Evolutionary conservation across 2,329 filamentous ascomycete species (phyloP).

Genomic region (Sclerotinia trifoliorum): DNA sequence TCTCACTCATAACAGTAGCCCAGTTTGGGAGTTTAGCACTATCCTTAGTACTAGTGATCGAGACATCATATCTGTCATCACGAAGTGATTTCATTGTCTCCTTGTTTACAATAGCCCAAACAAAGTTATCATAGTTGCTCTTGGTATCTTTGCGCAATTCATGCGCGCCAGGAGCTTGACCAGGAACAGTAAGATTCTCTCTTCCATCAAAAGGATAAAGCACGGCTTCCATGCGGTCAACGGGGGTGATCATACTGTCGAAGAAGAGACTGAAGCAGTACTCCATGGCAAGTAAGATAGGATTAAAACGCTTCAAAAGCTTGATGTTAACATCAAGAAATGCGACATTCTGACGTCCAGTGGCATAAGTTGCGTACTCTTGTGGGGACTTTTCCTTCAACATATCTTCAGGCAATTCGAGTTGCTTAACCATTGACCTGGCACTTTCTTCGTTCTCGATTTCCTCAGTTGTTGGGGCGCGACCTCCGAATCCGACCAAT

Average conservation of each 20-base stretch:
- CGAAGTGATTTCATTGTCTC: constrained; percentile 85
- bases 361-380: constrained; percentile 84
- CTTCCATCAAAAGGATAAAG: constrained; percentile 90
- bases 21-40: constrained; percentile 83
- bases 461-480: constrained; percentile 47
- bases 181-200: constrained; percentile 74
- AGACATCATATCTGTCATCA: constrained; percentile 91
- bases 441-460: constrained; percentile 44
- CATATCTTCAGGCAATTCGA: constrained; percentile 52
- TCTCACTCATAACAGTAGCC: constrained; percentile 95
- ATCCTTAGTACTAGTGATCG: constrained; percentile 90
- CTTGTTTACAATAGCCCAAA: constrained; percentile 96
- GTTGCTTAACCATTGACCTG: constrained; percentile 42
- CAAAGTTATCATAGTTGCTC: constrained; percentile 82
- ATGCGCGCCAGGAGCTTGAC: constrained; percentile 55
- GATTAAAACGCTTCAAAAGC: constrained; percentile 38
- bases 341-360: constrained; percentile 87
- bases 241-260: constrained; percentile 68
- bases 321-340: constrained; percentile 71
- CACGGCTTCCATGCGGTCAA: constrained; percentile 72
- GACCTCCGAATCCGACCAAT: constrained; percentile 73
- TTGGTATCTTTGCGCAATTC: constrained; percentile 57
- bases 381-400: constrained; percentile 85
- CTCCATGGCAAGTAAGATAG: constrained; percentile 56
- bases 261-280: constrained; percentile 70